Evolutionary conservation across 345 rosid genomes (phyloP), one percentile per base, ranked within the genome.

Genomic region (Acer saccharum): DNA sequence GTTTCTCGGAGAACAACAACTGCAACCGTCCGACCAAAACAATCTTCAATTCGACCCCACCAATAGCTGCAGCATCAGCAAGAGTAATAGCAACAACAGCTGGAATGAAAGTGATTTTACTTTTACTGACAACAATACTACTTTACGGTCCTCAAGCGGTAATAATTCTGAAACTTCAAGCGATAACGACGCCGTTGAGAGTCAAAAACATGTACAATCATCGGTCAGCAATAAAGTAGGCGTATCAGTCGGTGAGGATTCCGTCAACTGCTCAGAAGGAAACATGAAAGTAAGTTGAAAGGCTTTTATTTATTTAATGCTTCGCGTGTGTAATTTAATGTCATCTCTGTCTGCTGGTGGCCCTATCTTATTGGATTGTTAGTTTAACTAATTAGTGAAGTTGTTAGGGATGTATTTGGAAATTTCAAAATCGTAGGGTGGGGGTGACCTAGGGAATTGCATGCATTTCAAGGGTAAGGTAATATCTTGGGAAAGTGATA

Each of bases 91-190:
- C 25, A 70, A 50, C 83, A 86, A 50, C 83, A 86, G 88, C 27
- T 83, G 88, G 89, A 71, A 75, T 8, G 90, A 82, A 29, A 91
- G 83, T 72, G 94, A 81, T 77, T 85, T 85, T 71, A 84, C 89
- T 79, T 85, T 85, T 69, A 84, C 89, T 3, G 80, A 76, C 39
- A 83, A 75, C 52, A 68, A 27, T 76, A 68, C 35, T 76, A 68
- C 35, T 76, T 78, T 79, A 63, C 90, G 63, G 67, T 85, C 91
- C 0, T 79, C 82, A 29, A 81, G 86, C 68, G 78, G 89, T 62
- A 81, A 77, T 58, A 81, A 78, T 70, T 82, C 87, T 17, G 89
- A 77, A 73, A 76, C 69, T 0, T 71, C 75, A 61, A 64, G 63
- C 10, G 46, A 27, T 76, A 85, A 83, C 89, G 88, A 77, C 75